phyloP scores from a whole-genome alignment of 139 green algal species.

The Coccomyxa sp. region DNA sequence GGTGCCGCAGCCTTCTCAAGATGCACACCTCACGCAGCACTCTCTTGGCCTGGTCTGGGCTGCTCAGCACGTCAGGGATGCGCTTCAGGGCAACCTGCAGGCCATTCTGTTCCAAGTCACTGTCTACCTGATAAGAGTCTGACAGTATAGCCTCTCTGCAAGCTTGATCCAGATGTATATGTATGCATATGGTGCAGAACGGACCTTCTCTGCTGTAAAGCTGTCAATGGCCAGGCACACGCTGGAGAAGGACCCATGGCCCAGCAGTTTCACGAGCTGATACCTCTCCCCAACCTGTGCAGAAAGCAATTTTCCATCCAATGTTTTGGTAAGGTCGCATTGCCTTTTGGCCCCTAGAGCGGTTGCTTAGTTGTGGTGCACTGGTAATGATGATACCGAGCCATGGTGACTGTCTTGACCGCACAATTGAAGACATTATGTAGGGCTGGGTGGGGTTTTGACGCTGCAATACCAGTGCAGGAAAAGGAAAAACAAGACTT shows the following conservation, averaged over 20 bases:
- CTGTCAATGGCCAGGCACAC: constrained; percentile 68
- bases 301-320: neutral
- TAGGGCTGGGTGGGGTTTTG: too few species aligned
- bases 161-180: neutral
- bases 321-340: neutral
- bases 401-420: neutral
- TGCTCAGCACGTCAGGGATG: constrained; percentile 73
- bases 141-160: neutral
- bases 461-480: neutral
- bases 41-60: constrained; percentile 69
- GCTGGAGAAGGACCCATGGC: constrained; percentile 62
- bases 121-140: neutral
- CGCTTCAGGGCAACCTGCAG: constrained; percentile 75
- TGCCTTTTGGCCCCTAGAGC: neutral
- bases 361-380: neutral
- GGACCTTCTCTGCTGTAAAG: constrained; percentile 45
- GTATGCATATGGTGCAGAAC: neutral
- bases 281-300: constrained; percentile 67
- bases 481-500: neutral
- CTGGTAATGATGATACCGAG: neutral
- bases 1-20: constrained; percentile 75
- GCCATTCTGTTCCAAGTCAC: neutral
- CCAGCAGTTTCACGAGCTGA: constrained; percentile 52
- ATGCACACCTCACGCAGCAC: constrained; percentile 90
- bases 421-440: neutral